Evolutionary conservation across 73 alveolate genomes (phyloP).

Genomic region (Paramecium bursaria): DNA sequence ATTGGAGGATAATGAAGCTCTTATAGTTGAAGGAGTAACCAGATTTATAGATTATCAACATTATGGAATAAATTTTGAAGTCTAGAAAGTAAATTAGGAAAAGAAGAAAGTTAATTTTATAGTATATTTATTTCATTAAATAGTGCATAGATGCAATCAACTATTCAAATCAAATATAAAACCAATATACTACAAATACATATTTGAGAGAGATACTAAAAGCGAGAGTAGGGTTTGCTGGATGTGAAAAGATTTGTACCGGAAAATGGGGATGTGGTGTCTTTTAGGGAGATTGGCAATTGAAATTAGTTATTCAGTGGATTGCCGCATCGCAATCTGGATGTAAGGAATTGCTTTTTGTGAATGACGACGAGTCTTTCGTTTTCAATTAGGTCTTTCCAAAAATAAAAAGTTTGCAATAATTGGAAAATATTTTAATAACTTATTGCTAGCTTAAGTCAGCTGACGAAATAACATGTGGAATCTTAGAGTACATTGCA

Average conservation of each 20-base stretch:
- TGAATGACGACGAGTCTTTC: constrained; percentile 35
- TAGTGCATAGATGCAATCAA: constrained; percentile 69
- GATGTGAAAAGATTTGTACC: constrained; percentile 72
- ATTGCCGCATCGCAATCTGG: constrained; percentile 79
- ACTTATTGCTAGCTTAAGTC: constrained; percentile 8
- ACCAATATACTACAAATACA: not conserved
- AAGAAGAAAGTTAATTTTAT: constrained; percentile 14
- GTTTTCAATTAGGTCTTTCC: constrained; percentile 9
- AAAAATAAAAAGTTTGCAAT: not conserved
- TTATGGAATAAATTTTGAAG: constrained; percentile 75
- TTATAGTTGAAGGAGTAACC: constrained; percentile 81
- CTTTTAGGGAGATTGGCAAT: constrained; percentile 87
- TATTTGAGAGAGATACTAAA: constrained; percentile 63
- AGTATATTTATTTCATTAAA: not conserved
- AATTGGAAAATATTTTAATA: constrained; percentile 2
- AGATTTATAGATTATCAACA: constrained; percentile 84
- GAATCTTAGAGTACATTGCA: not conserved
- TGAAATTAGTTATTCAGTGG: constrained; percentile 89
- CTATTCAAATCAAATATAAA: constrained; percentile 16
- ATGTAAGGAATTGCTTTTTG: not conserved
- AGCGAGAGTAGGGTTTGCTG: constrained; percentile 69
- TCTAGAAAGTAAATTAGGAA: constrained; percentile 70
- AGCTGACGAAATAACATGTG: not conserved
- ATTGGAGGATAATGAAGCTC: constrained; percentile 88
- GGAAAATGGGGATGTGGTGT: constrained; percentile 99